Evolutionary conservation across 352 stramenopile species (phyloP).

Genomic region (Globisporangium polare): DNA sequence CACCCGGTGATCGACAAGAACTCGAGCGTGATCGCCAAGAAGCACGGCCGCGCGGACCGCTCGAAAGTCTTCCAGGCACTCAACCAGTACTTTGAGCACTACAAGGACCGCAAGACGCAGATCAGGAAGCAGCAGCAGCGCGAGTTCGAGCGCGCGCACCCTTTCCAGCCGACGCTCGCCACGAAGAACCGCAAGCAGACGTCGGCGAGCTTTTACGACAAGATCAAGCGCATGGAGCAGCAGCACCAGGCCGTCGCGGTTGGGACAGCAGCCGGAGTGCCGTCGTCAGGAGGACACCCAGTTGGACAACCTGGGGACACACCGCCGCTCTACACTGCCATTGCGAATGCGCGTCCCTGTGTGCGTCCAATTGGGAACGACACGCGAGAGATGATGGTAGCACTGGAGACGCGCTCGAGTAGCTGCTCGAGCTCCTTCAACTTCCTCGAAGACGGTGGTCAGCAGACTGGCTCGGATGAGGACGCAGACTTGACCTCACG

Average conservation of each 20-base stretch:
- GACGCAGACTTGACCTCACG: conserved; percentile 53
- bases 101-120: conserved; percentile 53
- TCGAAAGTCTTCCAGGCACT: conserved; percentile 66
- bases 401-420: conserved; percentile 20
- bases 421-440: conserved; percentile 30
- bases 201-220: conserved; percentile 49
- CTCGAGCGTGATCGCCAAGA: conserved; percentile 52
- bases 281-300: neutral
- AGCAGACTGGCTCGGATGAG: conserved; percentile 28
- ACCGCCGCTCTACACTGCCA: conserved; percentile 37
- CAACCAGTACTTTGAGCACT: conserved; percentile 74
- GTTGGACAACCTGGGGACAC: neutral
- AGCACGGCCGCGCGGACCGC: conserved; percentile 50
- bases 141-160: conserved; percentile 53
- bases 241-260: neutral
- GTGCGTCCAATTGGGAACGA: conserved; percentile 56
- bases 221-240: conserved; percentile 27
- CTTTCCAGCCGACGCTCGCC: conserved; percentile 57
- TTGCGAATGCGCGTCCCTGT: conserved; percentile 48
- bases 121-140: conserved; percentile 46
- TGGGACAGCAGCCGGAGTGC: neutral
- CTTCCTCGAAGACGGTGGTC: conserved; percentile 10
- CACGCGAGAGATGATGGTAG: conserved; percentile 9
- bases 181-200: conserved; percentile 39
- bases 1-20: conserved; percentile 66